phyloP scores from a whole-genome alignment of 345 rosid genomes.

The Excoecaria cochinchinensis region DNA sequence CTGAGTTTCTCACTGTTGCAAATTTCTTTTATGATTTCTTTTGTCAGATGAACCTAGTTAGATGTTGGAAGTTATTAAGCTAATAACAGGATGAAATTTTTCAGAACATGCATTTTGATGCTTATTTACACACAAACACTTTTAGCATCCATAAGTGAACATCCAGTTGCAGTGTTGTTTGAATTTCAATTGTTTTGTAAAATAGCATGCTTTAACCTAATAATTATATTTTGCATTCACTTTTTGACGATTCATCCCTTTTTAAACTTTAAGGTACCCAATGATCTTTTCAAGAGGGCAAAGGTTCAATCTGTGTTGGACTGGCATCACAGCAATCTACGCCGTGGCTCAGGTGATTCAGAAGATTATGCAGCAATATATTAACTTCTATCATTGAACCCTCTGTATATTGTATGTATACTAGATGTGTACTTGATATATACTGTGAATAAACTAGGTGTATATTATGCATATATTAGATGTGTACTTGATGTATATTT shows the following conservation, averaged over 20 bases:
- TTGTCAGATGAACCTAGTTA: background rate
- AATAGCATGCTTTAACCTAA: background rate
- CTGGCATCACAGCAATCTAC: constrained; percentile 84
- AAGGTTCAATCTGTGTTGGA: constrained; percentile 78
- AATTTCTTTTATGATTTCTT: background rate
- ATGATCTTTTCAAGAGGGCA: constrained; percentile 72
- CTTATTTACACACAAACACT: background rate
- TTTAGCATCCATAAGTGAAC: background rate
- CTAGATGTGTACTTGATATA: no score
- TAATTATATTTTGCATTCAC: background rate
- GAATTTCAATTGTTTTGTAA: background rate
- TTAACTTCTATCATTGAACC: background rate
- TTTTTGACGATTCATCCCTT: constrained; percentile 8
- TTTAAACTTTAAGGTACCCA: constrained; percentile 60
- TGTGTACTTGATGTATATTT: no score
- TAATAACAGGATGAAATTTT: background rate
- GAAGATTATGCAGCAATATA: background rate
- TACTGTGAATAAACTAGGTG: no score
- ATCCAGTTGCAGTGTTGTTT: background rate
- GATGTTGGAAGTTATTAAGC: background rate
- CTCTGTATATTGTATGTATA: no score
- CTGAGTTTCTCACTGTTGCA: constrained; percentile 1
- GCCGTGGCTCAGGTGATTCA: constrained; percentile 57
- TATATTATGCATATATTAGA: no score
- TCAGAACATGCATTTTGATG: background rate